Evolutionary conservation across 2,329 filamentous ascomycete genomes (phyloP), one percentile per base, ranked within the genome.

Genomic region (Epichloe amarillans): DNA sequence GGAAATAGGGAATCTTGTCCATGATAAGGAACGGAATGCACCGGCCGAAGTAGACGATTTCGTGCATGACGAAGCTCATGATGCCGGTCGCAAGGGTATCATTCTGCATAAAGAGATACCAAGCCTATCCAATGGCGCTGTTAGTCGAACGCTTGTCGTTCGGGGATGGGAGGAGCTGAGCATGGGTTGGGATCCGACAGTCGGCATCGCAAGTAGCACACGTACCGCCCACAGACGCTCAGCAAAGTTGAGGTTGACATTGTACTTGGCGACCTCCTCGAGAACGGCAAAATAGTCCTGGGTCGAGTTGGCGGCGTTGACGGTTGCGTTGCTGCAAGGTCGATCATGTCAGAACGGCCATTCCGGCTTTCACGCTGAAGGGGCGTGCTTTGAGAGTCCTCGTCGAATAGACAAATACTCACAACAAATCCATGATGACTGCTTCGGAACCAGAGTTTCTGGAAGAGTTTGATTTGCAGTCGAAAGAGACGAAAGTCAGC

Each of bases 41-140:
- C 58, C 93, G 83, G 60, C 93, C 93, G 64, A 97, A 98, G 75
- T 98, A 98, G 62, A 98, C 79, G 40, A 82, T 50, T 70, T 98
- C 93, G 74, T 98, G 93, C 80, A 97, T 88, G 59, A 84, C 71
- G 68, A 98, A 98, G 62, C 89, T 95, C 86, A 97, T 85, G 73
- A 98, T 93, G 54, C 93, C 93, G 3, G 93, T 98, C 53, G 93
- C 93, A 55, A 98, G 82, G 50, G 86, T 84, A 71, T 98, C 93
- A 68, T 98, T 98, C 68, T 95, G 88, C 85, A 97, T 95, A 78
- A 83, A 98, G 15, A 91, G 80, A 68, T 98, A 98, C 91, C 89
- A 97, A 40, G 89, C 83, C 69, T 82, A 46, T 17, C 19, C 35
- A 30, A n/a, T 15, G 10, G 15, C 36, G 41, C 21, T 39, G 49